Evolutionary conservation across 176 grass and related monocot species (phyloP).

Genomic region (Phoenix roebelenii): DNA sequence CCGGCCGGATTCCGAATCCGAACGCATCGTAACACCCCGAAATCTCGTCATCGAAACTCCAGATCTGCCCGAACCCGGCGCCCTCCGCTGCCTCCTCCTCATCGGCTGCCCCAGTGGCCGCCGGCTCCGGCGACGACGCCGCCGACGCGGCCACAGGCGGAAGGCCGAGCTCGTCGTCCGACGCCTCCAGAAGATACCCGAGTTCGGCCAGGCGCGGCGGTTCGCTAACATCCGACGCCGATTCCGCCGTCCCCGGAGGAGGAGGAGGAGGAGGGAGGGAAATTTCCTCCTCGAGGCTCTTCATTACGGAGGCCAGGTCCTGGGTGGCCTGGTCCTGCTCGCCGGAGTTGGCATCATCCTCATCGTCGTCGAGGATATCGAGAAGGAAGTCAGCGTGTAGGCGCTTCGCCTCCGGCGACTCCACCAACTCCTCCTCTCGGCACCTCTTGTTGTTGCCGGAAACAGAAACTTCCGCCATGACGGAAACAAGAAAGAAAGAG

Average conservation of each 20-base stretch:
- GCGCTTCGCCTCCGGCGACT: neutral
- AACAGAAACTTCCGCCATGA: too few relatives aligned
- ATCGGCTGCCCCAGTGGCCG: neutral
- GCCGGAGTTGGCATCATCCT: neutral
- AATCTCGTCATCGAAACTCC: neutral
- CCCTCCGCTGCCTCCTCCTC: neutral
- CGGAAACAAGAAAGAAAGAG: too few relatives aligned
- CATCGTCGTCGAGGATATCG: neutral
- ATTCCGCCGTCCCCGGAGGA: neutral
- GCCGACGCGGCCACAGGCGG: neutral
- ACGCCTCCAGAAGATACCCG: slow-evolving; percentile 2
- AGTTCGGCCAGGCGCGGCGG: neutral
- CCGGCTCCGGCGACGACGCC: neutral
- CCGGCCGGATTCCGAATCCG: neutral
- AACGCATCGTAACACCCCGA: neutral
- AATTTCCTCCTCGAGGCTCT: slow-evolving; percentile 5
- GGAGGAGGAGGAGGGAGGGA: neutral
- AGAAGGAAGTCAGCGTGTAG: neutral
- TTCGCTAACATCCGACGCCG: neutral
- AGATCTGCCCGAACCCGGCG: neutral
- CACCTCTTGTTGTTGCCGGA: neutral
- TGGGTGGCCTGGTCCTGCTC: neutral
- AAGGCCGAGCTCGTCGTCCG: neutral
- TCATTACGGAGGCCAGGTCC: slow-evolving; percentile 1
- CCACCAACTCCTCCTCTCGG: neutral